Evolutionary conservation across 2,329 filamentous ascomycete genomes (phyloP), one percentile per base, ranked within the genome.

Genomic region (Sarocladium kiliense): DNA sequence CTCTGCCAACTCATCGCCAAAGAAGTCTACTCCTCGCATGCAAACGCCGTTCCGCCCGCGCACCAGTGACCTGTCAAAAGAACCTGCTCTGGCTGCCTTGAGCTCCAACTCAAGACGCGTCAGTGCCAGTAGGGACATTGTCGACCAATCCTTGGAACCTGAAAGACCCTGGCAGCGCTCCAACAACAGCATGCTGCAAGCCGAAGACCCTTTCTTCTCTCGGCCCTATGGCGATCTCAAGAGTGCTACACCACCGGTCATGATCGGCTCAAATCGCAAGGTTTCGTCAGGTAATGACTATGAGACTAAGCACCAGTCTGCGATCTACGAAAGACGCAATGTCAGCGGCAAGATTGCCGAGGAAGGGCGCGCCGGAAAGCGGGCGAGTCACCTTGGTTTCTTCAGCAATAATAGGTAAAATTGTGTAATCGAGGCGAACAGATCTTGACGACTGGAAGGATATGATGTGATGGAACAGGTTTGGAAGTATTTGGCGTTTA

Each of bases 321-420:
- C 62, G 25, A 64, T 64, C 1, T 73, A 73, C 54, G 72, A 70
- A 18, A 73, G 79, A 47, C 73, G 86, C 45, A 84, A 87, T 58
- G 86, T 89, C 2, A 91, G 87, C 65, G 88, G 88, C 1, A 89
- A 88, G 74, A 70, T 85, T 55, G 87, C 79, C 0, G 88, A 91
- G 66, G 88, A 92, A 66, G 88, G 88, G 2, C 72, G 79, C 47
- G 82, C 71, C 2, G 70, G 19, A 14, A 57, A 51, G 56, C 57
- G 55, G 62, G 60, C 37, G 59, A 59, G 50, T 55, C 65, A 66
- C 56, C 60, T 53, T 44, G 54, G 56, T 6, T 53, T 26, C 39
- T 50, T 54, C 23, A 14, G 19, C 6, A 34, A 32, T 41, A 18
- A 25, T n/a, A 37, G 53, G 19, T 44, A 19, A 51, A 32, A 16